Base-by-base conservation (phyloP, 2,329 filamentous ascomycete genomes). In the Plenodomus lindquistii region DNA sequence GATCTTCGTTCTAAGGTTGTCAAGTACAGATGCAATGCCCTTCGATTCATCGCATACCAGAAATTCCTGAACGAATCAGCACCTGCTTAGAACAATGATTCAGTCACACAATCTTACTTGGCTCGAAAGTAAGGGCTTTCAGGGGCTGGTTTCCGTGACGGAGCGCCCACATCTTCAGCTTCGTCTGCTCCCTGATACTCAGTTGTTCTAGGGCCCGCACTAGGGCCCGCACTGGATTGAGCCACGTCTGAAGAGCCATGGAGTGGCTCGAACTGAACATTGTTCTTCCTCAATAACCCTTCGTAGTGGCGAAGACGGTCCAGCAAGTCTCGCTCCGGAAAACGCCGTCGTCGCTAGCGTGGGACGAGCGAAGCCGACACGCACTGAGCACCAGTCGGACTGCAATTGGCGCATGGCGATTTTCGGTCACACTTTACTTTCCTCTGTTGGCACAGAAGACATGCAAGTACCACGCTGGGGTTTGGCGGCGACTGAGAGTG, bases 291-390 rank as follows among this genome's bases (percentile, higher is more conserved):
- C 24, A 91, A 75, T 35, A 91, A 73, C 6, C 73, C 67, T 71
- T 91, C 88, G 60, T 91, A 91, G 41, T 81, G 81, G 44, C 80
- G 82, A 18, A 91, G 75, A n/a, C 85, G 82, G 6, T 88, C 84
- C 43, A 90, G 75, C 35, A 91, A 75, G 48, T 88, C 86, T 63
- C 82, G 82, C 71, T 91, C 88, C 18, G 86, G 83, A 38, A 88
- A 84, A 44, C 84, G 83, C 69, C 64, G 85, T 72, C 62, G 84
- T 76, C 66, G 85, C 75, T 65, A 83, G 71, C 59, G 83, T 74
- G 62, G 83, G 74, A 55, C 81, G 72, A 69, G 63, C 4, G 69
- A 61, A 1, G 73, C 70, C 3, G 76, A 73, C 3, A 79, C 60
- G 55, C 70, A 73, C 47, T 67, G 54, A 13, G 51, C 56, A 1